Base-by-base conservation (phyloP, 805 yeast genomes). In the Ogataea paradorogensis region DNA sequence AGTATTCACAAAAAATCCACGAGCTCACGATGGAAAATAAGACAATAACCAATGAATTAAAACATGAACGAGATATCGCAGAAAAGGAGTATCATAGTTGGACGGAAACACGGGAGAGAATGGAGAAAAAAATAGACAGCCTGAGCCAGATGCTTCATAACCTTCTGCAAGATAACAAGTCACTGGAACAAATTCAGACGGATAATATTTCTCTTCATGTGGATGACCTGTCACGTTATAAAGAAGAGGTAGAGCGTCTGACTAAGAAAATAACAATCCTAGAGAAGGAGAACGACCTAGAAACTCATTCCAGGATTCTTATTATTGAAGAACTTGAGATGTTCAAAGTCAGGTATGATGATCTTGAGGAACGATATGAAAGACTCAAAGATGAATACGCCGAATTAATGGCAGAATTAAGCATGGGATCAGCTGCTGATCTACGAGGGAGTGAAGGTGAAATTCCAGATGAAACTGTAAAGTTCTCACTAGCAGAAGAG, bases 241-340 rank as follows among this genome's bases (percentile, higher is more conserved):
- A 47, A 15, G 46, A 43, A 18, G 58, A 54, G 24, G 51, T 58
- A 4, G 53, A 50, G 9, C 50, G 46, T 27, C 39, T 63, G 13
- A 48, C 27, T 30, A 43, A 43, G 14, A 43, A 43, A 15, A 45
- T 61, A 2, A 62, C 61, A 35, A 66, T 72, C 2, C 58, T 76
- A 15, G 70, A 71, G 50, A 67, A 71, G 38, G 76, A 76, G 46
- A 69, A 65, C 47, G 81, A 76, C 46, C 58, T 76, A 16, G 82
- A 76, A 50, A 66, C 68, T 33, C 74, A 69, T 49, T 73, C 78
- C 27, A 74, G 74, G 48, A 63, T 70, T 42, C 60, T 72, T 32
- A 70, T 76, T 36, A 73, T 76, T 33, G 80, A 75, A 49, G 80
- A 76, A 56, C 63, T 76, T 30, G 82, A 76, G 50, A 59, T 62